Conservation (phyloP, 371 early-diverging fungal genomes). For the Umbelopsis sp. region DNA sequence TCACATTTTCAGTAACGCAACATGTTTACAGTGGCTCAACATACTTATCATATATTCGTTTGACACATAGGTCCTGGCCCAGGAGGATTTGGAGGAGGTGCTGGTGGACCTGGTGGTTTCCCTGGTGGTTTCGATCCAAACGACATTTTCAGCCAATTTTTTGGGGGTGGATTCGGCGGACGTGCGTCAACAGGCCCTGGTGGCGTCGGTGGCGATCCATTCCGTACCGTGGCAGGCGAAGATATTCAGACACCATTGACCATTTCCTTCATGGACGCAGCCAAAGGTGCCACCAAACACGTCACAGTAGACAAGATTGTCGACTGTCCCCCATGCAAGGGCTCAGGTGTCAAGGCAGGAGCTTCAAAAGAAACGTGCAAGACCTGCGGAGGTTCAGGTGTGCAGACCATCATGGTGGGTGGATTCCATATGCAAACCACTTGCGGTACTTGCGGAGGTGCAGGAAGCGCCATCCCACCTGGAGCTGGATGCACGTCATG, state of each 20-base stretch:
- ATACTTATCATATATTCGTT: not conserved
- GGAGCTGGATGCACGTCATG: slow-evolving; percentile 81
- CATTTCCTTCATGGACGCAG: slow-evolving; percentile 90
- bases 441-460: slow-evolving; percentile 84
- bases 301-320: slow-evolving; percentile 67
- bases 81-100: slow-evolving; percentile 53
- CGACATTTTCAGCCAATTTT: slow-evolving; percentile 74
- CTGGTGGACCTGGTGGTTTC: slow-evolving; percentile 65
- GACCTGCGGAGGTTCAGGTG: slow-evolving; percentile 87
- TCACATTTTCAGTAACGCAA: not conserved
- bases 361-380: slow-evolving; percentile 68
- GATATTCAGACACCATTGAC: slow-evolving; percentile 58
- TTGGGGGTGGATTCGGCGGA: slow-evolving; percentile 66
- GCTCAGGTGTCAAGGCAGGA: slow-evolving; percentile 79
- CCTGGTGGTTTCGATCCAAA: slow-evolving; percentile 65
- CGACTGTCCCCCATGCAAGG: slow-evolving; percentile 79
- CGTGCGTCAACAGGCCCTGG: slow-evolving; percentile 43
- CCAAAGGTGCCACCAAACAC: slow-evolving; percentile 71
- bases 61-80: slow-evolving; percentile 43
- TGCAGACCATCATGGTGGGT: slow-evolving; percentile 70
- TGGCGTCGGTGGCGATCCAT: slow-evolving; percentile 42
- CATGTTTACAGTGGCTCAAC: too few species aligned
- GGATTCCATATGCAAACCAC: slow-evolving; percentile 88
- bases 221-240: slow-evolving; percentile 38
- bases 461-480: slow-evolving; percentile 70